These are phyloP conservation scores for Gleditsia sinensis DNA, from an alignment of 306 rosid species.

Conservation along the genomic window DNA sequence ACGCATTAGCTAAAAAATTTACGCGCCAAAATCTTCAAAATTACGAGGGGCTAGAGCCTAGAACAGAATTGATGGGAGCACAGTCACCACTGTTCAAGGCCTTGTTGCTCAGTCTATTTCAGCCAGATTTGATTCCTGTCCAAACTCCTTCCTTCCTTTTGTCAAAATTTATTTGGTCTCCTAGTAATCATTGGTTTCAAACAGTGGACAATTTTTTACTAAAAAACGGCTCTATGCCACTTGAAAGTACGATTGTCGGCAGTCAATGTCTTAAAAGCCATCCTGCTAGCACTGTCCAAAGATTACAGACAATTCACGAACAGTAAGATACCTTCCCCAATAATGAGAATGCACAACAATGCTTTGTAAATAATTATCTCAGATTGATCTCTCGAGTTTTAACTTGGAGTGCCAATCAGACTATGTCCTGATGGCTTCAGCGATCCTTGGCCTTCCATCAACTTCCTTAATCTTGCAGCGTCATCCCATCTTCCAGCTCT, in stretches of 20 bases:
- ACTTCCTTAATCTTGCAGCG: slow-evolving; percentile 38
- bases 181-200: not conserved
- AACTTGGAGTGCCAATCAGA: slow-evolving; percentile 42
- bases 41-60: not conserved
- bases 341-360: not conserved
- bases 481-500: slow-evolving; percentile 56
- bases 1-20: not conserved
- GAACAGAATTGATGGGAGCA: not conserved
- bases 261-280: not conserved
- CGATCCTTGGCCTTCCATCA: slow-evolving; percentile 47
- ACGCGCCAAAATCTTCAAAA: not conserved
- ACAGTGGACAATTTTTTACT: not conserved
- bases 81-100: not conserved
- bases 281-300: not conserved
- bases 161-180: not conserved
- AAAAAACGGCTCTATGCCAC: not conserved
- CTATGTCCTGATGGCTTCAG: slow-evolving; percentile 52
- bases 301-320: not conserved
- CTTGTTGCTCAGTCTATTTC: not conserved
- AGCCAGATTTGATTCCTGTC: not conserved
- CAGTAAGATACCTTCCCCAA: not conserved
- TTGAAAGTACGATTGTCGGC: not conserved
- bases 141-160: not conserved
- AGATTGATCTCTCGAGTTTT: not conserved
- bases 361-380: not conserved